These are phyloP conservation scores for Eragrostis curvula DNA, from an alignment of 176 grass and related monocot species.

Conservation along the genomic window DNA sequence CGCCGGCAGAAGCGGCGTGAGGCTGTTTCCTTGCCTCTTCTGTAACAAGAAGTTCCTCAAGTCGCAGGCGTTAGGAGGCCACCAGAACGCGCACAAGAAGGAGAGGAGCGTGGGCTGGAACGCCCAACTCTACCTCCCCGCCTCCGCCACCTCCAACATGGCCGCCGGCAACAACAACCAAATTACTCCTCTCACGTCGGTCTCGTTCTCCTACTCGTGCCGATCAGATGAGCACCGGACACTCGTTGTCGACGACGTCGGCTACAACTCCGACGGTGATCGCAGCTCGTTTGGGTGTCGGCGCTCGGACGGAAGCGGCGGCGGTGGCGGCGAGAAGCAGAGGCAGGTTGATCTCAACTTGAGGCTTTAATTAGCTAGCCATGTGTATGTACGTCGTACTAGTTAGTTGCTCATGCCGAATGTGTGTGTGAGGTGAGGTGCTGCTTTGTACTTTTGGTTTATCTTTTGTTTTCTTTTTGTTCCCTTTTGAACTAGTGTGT, in stretches of 20 bases:
- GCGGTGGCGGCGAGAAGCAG: not conserved
- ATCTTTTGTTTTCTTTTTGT: not conserved
- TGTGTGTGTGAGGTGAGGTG: not conserved
- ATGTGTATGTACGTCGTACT: not conserved
- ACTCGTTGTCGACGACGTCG: no score
- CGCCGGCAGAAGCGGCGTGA: conserved; percentile 37
- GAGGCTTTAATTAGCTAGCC: conserved; percentile 50
- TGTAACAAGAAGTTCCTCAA: conserved; percentile 99
- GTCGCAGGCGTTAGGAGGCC: conserved; percentile 91
- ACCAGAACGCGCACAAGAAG: conserved; percentile 99
- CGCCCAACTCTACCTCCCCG: conserved; percentile 65
- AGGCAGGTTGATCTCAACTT: conserved; percentile 59
- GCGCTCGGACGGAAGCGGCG: not conserved
- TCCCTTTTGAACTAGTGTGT: not conserved
- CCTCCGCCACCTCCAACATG: no score
- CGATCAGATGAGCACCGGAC: not conserved
- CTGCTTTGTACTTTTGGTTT: not conserved
- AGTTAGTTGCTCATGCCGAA: not conserved
- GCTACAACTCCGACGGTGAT: accelerated
- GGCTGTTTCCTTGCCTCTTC: conserved; percentile 97
- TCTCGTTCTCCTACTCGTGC: conserved; percentile 55
- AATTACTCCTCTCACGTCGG: not conserved
- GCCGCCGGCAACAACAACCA: not conserved
- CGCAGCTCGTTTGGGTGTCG: not conserved
- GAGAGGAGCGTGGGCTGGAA: conserved; percentile 79